phyloP scores from a whole-genome alignment of 176 grass and related monocot species.

The Musa troglodytarum region DNA sequence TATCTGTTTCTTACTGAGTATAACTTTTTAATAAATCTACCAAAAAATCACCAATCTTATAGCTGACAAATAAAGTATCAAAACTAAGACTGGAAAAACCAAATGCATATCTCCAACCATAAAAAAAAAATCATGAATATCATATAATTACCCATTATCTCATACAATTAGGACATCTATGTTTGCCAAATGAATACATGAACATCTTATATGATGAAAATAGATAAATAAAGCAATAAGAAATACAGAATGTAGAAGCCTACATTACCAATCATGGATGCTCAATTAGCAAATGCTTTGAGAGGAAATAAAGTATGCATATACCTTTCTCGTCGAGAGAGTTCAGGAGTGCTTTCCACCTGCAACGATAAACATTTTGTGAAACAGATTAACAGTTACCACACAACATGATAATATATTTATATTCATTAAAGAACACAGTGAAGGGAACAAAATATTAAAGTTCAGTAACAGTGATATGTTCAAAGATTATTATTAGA shows the following conservation, averaged over 20 bases:
- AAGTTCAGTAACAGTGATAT: background rate
- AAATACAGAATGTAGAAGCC: background rate
- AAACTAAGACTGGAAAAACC: too few relatives aligned
- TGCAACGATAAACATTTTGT: background rate
- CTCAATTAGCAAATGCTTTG: background rate
- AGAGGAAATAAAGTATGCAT: background rate
- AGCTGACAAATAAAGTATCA: too few relatives aligned
- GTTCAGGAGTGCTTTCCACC: conserved; percentile 10
- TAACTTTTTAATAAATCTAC: too few relatives aligned
- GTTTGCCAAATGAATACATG: too few relatives aligned
- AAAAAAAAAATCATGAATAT: too few relatives aligned
- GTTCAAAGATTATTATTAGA: background rate
- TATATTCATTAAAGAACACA: background rate
- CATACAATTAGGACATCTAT: too few relatives aligned
- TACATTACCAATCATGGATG: background rate
- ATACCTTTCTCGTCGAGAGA: conserved; percentile 13
- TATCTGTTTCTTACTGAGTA: too few relatives aligned
- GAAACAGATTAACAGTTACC: too few relatives aligned
- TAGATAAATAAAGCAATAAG: background rate
- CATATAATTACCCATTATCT: too few relatives aligned
- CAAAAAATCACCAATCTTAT: too few relatives aligned
- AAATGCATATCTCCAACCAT: too few relatives aligned
- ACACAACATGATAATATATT: background rate
- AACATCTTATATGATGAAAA: background rate
- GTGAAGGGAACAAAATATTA: background rate